Conservation (phyloP, 208 protist genomes). For the Trypanosoma cruzi region DNA sequence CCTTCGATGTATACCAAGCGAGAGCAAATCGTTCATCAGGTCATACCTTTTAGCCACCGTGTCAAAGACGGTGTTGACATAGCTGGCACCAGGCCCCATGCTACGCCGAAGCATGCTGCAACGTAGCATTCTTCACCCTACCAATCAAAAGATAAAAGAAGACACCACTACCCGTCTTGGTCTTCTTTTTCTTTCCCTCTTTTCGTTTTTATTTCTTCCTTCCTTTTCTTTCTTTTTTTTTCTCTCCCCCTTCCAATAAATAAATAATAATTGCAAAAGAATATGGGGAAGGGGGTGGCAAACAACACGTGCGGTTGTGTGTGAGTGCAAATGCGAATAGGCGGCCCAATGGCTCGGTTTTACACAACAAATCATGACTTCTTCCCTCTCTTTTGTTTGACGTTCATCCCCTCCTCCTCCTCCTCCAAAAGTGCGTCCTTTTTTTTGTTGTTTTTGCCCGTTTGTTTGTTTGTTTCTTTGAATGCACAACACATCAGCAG, state of each 20-base stretch:
- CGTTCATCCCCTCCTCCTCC: no score
- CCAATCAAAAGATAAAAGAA: background rate
- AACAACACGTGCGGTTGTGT: no score
- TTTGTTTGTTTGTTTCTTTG: no score
- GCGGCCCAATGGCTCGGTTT: no score
- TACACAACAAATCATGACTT: no score
- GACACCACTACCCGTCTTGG: no score
- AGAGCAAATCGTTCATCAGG: conserved; percentile 98
- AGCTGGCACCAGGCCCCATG: conserved; percentile 83
- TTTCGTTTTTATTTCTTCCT: conserved; percentile 25
- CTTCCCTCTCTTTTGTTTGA: background rate
- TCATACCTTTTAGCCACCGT: conserved; percentile 95
- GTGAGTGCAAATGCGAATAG: no score
- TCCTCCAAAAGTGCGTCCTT: no score
- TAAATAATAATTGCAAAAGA: conserved; percentile 13
- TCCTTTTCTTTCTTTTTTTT: background rate
- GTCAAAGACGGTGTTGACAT: conserved; percentile 95
- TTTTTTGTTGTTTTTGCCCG: no score
- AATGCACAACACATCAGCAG: no score
- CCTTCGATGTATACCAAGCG: conserved; percentile 91
- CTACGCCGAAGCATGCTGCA: conserved; percentile 40
- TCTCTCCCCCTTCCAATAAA: background rate
- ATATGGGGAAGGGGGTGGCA: no score
- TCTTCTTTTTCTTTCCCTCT: background rate
- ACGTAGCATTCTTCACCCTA: conserved; percentile 42